Evolutionary conservation across 306 rosid species (phyloP), one percentile per base, ranked within the genome.

Genomic region (Vigna radiata): DNA sequence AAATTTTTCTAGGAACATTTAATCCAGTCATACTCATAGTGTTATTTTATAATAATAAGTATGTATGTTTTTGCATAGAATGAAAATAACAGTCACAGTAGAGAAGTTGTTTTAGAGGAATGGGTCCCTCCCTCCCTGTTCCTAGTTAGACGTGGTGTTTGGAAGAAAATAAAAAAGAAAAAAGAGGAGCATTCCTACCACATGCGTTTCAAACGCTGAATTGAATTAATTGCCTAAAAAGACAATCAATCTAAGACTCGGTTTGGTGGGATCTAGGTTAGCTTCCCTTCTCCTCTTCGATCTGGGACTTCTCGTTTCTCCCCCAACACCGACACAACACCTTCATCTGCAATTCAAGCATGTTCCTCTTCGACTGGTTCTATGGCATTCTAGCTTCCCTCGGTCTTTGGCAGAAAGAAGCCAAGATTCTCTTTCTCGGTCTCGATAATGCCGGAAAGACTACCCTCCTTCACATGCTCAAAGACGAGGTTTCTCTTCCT

Each of bases 401-500:
- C 3, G 97, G 97, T 52, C 92, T 92, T 2, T 92, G 89, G 91
- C 96, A 92, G 47, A 92, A 92, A 60, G 97, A 92, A 74, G 97
- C 96, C 21, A 92, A 90, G 87, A 92, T 92, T 86, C 83, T 92
- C 68, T 92, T 92, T 73, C 80, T 92, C 2, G 97, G 97, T 72
- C 97, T 92, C n/a, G 97, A 90, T 83, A 90, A 92, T 79, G 86
- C 96, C 64, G 97, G 97, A 10, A 92, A 92, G 82, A 92, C 97
- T 70, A 90, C 97, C 75, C 87, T 92, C 75, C 96, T 92, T 83
- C 93, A 90, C 81, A 92, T 92, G 97, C 90, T 92, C 66, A 92
- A 90, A 77, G 97, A 90, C 17, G 93, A 90, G 97, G 92, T 89
- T 46, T 9, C 19, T 49, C 5, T 58, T 29, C 70, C 18, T 2